These are phyloP conservation scores for Fusarium coicis DNA, from an alignment of 2,329 filamentous ascomycete species.

Conservation along the genomic window DNA sequence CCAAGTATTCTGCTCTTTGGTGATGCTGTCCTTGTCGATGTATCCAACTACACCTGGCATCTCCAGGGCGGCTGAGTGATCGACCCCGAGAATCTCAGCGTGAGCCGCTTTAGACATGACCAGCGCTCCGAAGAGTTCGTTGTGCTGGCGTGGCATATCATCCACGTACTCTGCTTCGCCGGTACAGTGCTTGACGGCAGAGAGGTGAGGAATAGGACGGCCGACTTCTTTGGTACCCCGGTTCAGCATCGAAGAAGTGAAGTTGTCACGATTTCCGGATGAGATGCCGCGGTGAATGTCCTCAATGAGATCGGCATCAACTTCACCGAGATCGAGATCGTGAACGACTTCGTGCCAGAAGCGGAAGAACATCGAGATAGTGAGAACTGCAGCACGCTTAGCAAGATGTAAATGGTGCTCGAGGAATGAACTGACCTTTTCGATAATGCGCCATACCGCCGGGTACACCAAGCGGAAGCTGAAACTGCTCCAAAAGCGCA, in stretches of 20 bases:
- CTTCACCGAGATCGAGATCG: neutral
- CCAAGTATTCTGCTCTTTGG: neutral
- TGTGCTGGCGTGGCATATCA: neutral
- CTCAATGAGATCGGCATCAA: neutral
- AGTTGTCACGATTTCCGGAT: neutral
- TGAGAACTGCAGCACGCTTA: neutral
- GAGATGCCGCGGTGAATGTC: neutral
- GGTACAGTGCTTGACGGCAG: neutral
- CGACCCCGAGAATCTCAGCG: neutral
- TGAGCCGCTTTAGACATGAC: neutral
- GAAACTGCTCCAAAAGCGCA: neutral
- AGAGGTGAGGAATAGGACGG: neutral
- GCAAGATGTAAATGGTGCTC: accelerated
- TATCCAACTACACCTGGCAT: neutral
- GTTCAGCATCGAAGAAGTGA: neutral
- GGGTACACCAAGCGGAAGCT: neutral
- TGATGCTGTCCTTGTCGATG: neutral
- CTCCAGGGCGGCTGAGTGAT: neutral
- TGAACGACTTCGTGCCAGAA: neutral
- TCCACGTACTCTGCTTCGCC: neutral
- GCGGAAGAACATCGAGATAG: slow-evolving; percentile 1
- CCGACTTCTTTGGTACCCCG: neutral
- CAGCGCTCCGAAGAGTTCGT: neutral
- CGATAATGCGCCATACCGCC: neutral
- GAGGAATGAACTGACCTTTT: neutral